Base-by-base conservation (phyloP, 140 eudicot species). In the Cichorium intybus region DNA sequence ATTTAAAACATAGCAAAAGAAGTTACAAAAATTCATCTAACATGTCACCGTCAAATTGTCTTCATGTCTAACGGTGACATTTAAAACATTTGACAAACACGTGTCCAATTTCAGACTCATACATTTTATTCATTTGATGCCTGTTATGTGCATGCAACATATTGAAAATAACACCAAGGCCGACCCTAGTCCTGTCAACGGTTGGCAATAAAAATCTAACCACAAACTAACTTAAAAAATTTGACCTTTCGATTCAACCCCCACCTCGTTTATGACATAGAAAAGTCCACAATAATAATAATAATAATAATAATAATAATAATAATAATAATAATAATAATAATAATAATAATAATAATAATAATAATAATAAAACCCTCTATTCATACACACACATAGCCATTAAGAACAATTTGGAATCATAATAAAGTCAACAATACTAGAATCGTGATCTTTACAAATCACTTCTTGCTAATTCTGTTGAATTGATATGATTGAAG, bases 91-190 rank as follows among this genome's bases (percentile, higher is more conserved):
- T 71, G 70, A 60, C 69, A 24, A 60, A 48, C 2, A 43, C 33
- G n/a, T 49, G 17, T 5, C 8, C 33, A 56, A n/a, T n/a, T n/a
- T n/a, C n/a, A n/a, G n/a, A 45, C 34, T 23, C 16, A 20, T 23
- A 52, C 62, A 34, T 52, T 10, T 15, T 18, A 29, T 2, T 22
- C 22, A 73, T 56, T 60, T 29, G 65, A 29, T 73, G 73, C 55
- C 33, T 31, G 41, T 6, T 56, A 23, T 24, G 35, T 6, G 60
- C 72, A 47, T 45, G 49, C 54, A 73, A 73, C 56, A 33, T 31
- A n/a, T 23, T 45, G 78, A 73, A 29, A 64, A 46, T 56, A 56
- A 73, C 78, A 64, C 52, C 37, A 55, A 33, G 52, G 60, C n/a
- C 10, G 67, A 56, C 67, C 46, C 41, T 43, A 11, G 4, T 55